Percentiles rank a stretch among this genome's conserved stretches.
Conservation (phyloP, 257 asterid species). For the Mentha longifolia region DNA sequence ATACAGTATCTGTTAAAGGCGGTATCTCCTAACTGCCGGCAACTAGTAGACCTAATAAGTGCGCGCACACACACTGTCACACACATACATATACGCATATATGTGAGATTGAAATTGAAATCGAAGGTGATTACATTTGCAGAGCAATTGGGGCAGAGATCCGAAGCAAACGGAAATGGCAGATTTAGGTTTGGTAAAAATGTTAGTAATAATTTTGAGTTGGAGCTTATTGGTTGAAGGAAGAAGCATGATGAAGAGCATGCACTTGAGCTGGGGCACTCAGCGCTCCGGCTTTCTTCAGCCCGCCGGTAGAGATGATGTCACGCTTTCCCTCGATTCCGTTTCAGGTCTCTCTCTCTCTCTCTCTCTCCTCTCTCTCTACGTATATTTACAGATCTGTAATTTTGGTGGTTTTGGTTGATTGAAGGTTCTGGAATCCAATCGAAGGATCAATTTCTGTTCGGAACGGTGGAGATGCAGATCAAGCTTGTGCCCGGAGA, state of each 20-base stretch:
- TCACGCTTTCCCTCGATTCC: constrained; percentile 13
- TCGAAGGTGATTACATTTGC: background rate
- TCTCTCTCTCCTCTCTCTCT: background rate
- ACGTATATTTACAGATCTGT: background rate
- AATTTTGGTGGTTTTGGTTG: too few species aligned
- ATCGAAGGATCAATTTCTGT: constrained; percentile 58
- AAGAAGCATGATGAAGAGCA: constrained; percentile 23
- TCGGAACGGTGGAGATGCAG: constrained; percentile 73
- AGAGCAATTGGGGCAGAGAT: background rate
- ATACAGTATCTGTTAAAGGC: too few species aligned
- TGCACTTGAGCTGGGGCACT: constrained; percentile 28
- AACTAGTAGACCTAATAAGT: background rate
- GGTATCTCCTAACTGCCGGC: background rate
- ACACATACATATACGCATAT: too few species aligned
- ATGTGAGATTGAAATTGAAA: too few species aligned
- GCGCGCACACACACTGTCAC: too few species aligned
- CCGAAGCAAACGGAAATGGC: background rate
- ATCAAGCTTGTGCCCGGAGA: constrained; percentile 70
- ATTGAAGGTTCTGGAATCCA: constrained; percentile 64
- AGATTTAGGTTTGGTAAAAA: background rate
- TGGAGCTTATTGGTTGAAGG: background rate
- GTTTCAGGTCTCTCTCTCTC: constrained; percentile 25
- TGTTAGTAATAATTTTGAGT: too few species aligned
- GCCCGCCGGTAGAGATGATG: constrained; percentile 22
- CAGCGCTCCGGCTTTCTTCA: constrained; percentile 18